Base-by-base conservation (phyloP, 768 basidiomycete genomes). In the Panus rudis region DNA sequence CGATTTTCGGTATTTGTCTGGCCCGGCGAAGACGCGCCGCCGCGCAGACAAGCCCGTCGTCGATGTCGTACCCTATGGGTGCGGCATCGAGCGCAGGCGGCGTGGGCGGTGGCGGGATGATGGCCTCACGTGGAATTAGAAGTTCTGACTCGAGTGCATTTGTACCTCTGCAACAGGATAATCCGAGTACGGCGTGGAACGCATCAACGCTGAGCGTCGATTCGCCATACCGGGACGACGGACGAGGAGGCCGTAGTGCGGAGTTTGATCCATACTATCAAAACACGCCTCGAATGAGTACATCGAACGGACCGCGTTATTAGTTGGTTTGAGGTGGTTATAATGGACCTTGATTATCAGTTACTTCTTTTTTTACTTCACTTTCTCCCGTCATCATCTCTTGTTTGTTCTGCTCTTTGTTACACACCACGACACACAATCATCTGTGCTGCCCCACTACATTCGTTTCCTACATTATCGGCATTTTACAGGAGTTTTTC, bases 71-170 rank as follows among this genome's bases (percentile, higher is more conserved):
- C 48, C 63, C 67, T 43, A 67, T 70, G 67, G 61, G 64, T 25
- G 41, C 66, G 47, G 42, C 53, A 45, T 48, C 57, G 43, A 52
- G 50, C n/a, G 54, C 43, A 14, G 62, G 56, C 14, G 64, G 63
- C 20, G 59, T 53, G 31, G 54, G 46, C 33, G 55, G 55, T 21
- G 58, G 55, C 20, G 62, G 45, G 21, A 54, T 53, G 40, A 35
- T 17, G 33, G n/a, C n/a, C n/a, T n/a, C n/a, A n/a, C 52, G 61
- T 21, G 69, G 59, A 43, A 52, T 58, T 42, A 64, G 78, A 30
- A 62, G 62, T 63, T 79, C 80, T 49, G 76, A 82, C 64, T 78
- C 80, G 53, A 81, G 79, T 49, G 74, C 81, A 26, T 85, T 86
- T 54, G 66, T 82, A 40, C 84, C 84, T n/a, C 59, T 87, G 53